Evolutionary conservation across 2,329 filamentous ascomycete genomes (phyloP), one percentile per base, ranked within the genome.

Genomic region (Geosmithia putterillii): DNA sequence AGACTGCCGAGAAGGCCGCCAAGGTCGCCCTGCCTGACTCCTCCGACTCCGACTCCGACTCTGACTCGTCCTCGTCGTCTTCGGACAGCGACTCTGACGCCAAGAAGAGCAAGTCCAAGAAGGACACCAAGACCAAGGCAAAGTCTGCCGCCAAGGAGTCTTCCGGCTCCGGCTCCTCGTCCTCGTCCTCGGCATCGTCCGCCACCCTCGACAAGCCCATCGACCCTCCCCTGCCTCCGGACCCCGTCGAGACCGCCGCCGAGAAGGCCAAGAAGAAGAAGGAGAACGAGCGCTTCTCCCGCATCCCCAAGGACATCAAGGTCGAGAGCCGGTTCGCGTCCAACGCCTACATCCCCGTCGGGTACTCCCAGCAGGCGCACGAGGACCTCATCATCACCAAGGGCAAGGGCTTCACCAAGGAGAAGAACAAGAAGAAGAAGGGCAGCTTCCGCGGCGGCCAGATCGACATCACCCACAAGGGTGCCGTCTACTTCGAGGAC

Each of bases 361-460:
- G 84, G 49, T 98, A 96, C 65, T 90, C 89, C 20, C 83, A 92
- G 54, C 80, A 80, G 52, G 94, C 94, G 8, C 86, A 89, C 57
- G 76, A 87, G 52, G 89, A 95, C 58, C 68, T 98, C 49, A 86
- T 88, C 41, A 76, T 95, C 35, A 96, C 90, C 25, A 86, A 83
- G 60, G 92, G 92, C 55, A 96, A 95, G 69, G 88, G 87, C 4
- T 98, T 98, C 66, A 96, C 90, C 47, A 98, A 98, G 72, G 92
- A 96, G 71, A 98, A 98, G 80, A 98, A 98, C 68, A 98, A 98
- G 74, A 92, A 88, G 75, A 89, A 88, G 74, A 74, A 80, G 53
- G 92, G 92, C 42, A 86, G 83, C 51, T 98, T 95, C 72, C 80
- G 84, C 40, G 92, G 92, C 38, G 92, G 92, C 7, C 65, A 74